Base-by-base conservation (phyloP, 2,329 filamentous ascomycete species). In the Aureobasidium uvarum region DNA sequence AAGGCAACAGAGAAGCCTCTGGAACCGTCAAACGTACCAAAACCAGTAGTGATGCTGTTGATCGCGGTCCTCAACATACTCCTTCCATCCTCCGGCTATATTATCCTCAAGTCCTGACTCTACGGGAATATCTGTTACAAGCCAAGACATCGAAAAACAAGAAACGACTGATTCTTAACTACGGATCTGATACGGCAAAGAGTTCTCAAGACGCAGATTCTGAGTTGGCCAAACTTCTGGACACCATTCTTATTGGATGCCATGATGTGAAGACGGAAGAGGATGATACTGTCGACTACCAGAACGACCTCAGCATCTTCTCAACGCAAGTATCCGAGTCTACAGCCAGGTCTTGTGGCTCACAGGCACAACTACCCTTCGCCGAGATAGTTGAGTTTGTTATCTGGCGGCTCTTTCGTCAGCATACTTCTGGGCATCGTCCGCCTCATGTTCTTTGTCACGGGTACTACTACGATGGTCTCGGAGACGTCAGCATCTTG, bases 401-500 rank as follows among this genome's bases (percentile, higher is more conserved):
- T 18, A 85, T 97, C 48, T 92, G 89, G 86, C 81, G 85, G 11
- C 80, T 96, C 1, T 96, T 96, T 75, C 85, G 84, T 14, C 82
- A 84, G 70, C 78, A 81, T 38, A 74, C 74, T 23, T 72, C 75
- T 33, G 77, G 76, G 66, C 75, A 80, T 58, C 85, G 83, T 72
- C 88, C 89, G 1, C 84, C 85, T 59, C 91, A 97, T 77, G 72
- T 96, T 5, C 83, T 99, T 5, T 93, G 91, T 70, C 89, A 96
- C 80, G 94, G 94, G 28, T 96, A 88, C 71, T 86, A 89, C 71
- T 85, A 82, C 69, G 75, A 77, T 2, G 73, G 75, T 48, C 70
- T 69, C 54, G 69, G 71, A 39, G 72, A 71, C 25, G 68, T 69
- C 43, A 70, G 73, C 43, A 72, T 70, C 10, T 69, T 70, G 11